Evolutionary conservation across 2,329 filamentous ascomycete genomes (phyloP), one percentile per base, ranked within the genome.

Genomic region (Didymella sp.): DNA sequence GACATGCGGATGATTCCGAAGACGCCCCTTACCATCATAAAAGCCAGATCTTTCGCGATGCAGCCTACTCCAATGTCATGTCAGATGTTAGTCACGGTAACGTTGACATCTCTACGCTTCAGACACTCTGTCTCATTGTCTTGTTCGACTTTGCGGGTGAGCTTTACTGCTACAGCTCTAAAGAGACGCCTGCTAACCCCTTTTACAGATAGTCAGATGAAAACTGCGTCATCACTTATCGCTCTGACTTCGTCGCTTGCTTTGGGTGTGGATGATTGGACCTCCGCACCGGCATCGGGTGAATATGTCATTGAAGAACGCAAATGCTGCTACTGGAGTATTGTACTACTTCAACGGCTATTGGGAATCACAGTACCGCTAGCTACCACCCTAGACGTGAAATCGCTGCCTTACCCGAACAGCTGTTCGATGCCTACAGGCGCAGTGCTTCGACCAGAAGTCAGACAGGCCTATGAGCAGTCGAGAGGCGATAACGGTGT

Each of bases 391-490:
- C 11, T 3, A 22, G 19, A 46, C 13, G 6, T 13, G 11, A 28
- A 12, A 13, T 5, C 24, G 4, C 21, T 43, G 28, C 40, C 48
- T 13, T 51, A 43, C 19, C 48, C 48, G 2, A 22, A 12, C 13
- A 51, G 48, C 38, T 43, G 48, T 31, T 44, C 27, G 4, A 51
- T 51, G 38, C 48, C 48, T 9, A 25, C 28, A 6, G 27, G 40
- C 3, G 22, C 48, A 35, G 38, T 35, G 4, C 48, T 51, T 43
- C 48, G 48, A 19, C 25, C 27, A 17, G 48, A 43, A 17, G 19
- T 33, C 12, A 43, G 22, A 22, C 28, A 51, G 19, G 27, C 21
- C 7, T 51, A 51, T 15, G 38, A 37, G 24, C 27, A 37, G n/a
- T 51, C 48, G 12, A 21, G 12, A n/a, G 28, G 9, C 3, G 48